Base-by-base conservation (phyloP, 345 rosid genomes). In the Pelargonium nanum region DNA sequence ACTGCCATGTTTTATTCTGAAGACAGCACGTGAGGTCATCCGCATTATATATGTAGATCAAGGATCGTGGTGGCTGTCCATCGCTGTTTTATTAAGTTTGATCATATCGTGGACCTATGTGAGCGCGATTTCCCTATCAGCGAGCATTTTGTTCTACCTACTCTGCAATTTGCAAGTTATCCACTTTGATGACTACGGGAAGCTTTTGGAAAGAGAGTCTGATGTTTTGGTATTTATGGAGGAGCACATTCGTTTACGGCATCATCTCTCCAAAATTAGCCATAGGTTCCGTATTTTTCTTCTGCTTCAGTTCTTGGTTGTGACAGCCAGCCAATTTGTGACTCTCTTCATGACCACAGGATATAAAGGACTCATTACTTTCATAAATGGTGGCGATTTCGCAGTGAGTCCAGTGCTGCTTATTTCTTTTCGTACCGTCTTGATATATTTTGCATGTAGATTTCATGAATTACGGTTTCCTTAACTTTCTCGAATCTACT, bases 241-340 rank as follows among this genome's bases (percentile, higher is more conserved):
- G 40, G 95, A 88, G 70, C 98, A 91, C 69, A 76, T 75, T 53
- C 92, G 85, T 55, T 77, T 91, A 15, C 80, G 95, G 0, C 66
- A 82, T 72, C 73, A 91, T 66, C 92, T 88, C 19, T 88, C 96
- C 45, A 91, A 91, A 76, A 91, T 91, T 70, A 91, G 98, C 80
- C 98, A 91, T 72, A 83, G 95, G 80, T 91, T 88, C 73, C 82
- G 96, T 15, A 88, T 91, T 63, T 91, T 83, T 75, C 95, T 91
- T 57, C 76, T 91, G 68, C 74, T 86, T 24, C 78, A 86, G 72
- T 82, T 91, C 78, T 24, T 79, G 73, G 83, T 86, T 19, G 95
- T 91, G 66, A 86, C 95, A 1, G 78, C 77, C 34, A 83, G 89
- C 72, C 98, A 88, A 73, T 53, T 81, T 24, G 63, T 86, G 40